Percentiles rank a stretch among this genome's conserved stretches.
phyloP scores from a whole-genome alignment of 2,329 filamentous ascomycete species.

The Cordyceps sp. region DNA sequence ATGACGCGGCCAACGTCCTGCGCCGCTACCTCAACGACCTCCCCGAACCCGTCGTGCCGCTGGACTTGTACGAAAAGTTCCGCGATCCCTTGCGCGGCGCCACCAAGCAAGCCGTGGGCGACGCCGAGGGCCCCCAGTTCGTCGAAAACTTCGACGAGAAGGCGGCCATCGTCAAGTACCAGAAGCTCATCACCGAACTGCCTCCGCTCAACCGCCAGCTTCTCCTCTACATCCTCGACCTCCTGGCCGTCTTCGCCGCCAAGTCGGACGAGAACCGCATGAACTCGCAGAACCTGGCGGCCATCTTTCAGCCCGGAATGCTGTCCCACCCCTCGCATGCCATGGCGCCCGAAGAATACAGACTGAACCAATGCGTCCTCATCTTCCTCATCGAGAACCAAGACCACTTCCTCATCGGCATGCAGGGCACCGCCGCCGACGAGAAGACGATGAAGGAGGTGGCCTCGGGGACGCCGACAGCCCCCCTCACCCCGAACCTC shows the following conservation, averaged over 20 bases:
- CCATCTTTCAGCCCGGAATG: constrained; percentile 95
- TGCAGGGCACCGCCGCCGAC: constrained; percentile 97
- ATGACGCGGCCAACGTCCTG: constrained; percentile 93
- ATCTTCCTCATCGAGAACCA: constrained; percentile 98
- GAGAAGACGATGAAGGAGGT: constrained; percentile 52
- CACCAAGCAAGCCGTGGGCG: constrained; percentile 57
- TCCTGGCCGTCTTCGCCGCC: constrained; percentile 90
- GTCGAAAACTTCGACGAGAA: constrained; percentile 46
- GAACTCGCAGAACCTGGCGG: constrained; percentile 84
- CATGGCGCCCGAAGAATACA: constrained; percentile 89
- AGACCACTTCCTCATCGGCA: constrained; percentile 94
- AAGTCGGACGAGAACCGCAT: constrained; percentile 96
- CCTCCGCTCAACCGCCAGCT: constrained; percentile 88
- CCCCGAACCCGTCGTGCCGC: constrained; percentile 87
- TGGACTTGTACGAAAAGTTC: constrained; percentile 86
- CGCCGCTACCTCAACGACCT: constrained; percentile 91
- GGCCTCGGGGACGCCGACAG: constrained; percentile 48
- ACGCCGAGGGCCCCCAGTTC: constrained; percentile 52
- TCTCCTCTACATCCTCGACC: constrained; percentile 85
- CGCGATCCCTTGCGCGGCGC: constrained; percentile 60
- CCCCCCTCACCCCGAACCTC: constrained; percentile 27
- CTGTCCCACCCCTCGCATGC: constrained; percentile 87
- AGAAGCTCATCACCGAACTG: constrained; percentile 79
- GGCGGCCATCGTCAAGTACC: constrained; percentile 67
- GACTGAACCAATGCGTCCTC: constrained; percentile 87